phyloP scores from a whole-genome alignment of 805 yeast genomes.

The Starmerella sp. region DNA sequence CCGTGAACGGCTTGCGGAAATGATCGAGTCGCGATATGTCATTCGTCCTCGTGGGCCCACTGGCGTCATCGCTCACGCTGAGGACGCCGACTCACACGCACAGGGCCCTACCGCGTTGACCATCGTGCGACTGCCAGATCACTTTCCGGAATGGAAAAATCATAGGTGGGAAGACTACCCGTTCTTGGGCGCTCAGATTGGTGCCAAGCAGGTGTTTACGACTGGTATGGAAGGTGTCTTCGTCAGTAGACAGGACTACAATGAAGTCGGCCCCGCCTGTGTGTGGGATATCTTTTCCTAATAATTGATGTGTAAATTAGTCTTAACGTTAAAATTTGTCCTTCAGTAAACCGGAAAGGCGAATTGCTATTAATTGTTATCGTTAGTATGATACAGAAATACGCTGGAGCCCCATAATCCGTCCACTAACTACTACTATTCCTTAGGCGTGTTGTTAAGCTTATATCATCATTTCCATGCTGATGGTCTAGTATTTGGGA shows the following conservation, averaged over 20 bases:
- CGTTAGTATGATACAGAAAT: too few species aligned
- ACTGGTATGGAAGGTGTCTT: conserved; percentile 51
- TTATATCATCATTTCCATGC: too few species aligned
- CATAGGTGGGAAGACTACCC: conserved; percentile 62
- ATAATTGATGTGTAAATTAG: background rate
- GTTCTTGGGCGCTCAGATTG: conserved; percentile 79
- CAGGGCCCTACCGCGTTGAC: conserved; percentile 77
- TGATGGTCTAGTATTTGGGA: too few species aligned
- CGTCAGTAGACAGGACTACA: conserved; percentile 58
- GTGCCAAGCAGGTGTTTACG: conserved; percentile 73
- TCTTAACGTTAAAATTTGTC: background rate
- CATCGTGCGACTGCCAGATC: conserved; percentile 67
- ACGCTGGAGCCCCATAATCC: too few species aligned
- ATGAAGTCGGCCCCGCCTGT: conserved; percentile 68
- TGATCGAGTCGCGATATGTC: conserved; percentile 46
- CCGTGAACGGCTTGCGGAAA: conserved; percentile 52
- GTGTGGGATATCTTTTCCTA: conserved; percentile 49
- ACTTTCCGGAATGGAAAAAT: conserved; percentile 89
- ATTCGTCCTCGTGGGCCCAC: conserved; percentile 27
- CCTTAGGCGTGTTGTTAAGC: too few species aligned
- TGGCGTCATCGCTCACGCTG: conserved; percentile 15
- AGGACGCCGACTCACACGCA: conserved; percentile 25
- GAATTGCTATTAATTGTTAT: too few species aligned
- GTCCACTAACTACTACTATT: too few species aligned
- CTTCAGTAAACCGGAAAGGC: too few species aligned